phyloP scores from a whole-genome alignment of 176 grass and related monocot genomes.

The Ampelocalamus luodianensis region DNA sequence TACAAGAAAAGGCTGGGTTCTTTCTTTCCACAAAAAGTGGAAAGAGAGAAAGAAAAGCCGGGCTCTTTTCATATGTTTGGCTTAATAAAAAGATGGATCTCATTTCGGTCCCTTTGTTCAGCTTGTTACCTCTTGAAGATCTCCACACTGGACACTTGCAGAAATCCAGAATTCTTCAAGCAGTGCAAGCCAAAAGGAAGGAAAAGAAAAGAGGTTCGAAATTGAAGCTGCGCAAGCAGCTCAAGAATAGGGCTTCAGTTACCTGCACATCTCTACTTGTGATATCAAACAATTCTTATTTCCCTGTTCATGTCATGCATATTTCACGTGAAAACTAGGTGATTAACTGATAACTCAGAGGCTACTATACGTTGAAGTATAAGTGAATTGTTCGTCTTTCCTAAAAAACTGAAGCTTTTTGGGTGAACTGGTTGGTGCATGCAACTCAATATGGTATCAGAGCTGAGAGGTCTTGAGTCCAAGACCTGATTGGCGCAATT shows the following conservation, averaged over 20 bases:
- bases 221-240: neutral
- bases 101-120: neutral
- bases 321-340: neutral
- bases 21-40: neutral
- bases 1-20: neutral
- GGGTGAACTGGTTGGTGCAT: too few relatives aligned
- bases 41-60: slow-evolving; percentile 13
- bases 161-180: neutral
- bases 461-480: too few relatives aligned
- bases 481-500: too few relatives aligned
- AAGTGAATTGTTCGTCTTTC: too few relatives aligned
- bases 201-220: neutral
- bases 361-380: too few relatives aligned
- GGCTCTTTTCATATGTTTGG: neutral
- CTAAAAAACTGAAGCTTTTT: too few relatives aligned
- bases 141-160: neutral
- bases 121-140: neutral
- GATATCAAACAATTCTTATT: neutral
- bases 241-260: neutral
- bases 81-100: neutral
- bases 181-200: neutral
- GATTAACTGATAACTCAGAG: neutral
- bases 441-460: too few relatives aligned
- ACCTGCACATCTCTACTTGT: neutral
- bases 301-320: neutral